Conservation (phyloP, 2,329 filamentous ascomycete species). For the Penicillium sp. region DNA sequence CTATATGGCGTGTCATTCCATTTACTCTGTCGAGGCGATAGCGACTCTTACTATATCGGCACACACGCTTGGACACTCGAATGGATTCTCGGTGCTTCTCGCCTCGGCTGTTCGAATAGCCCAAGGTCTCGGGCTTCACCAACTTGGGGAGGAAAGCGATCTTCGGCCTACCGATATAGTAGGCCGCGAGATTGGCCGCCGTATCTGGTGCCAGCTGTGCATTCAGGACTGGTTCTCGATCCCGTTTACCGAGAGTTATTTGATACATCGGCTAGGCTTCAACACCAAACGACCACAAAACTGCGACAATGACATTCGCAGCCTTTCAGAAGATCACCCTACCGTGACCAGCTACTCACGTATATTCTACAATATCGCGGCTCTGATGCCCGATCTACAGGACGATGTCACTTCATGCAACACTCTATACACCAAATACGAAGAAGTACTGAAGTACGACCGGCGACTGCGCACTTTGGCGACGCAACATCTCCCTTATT, state of each 20-base stretch:
- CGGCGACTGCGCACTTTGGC: conserved; percentile 36
- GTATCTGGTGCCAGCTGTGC: conserved; percentile 41
- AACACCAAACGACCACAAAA: conserved; percentile 34
- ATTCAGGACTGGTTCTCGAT: conserved; percentile 47
- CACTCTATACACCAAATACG: conserved; percentile 41
- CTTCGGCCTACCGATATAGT: conserved; percentile 22
- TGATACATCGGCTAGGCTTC: conserved; percentile 37
- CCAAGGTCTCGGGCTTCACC: conserved; percentile 49
- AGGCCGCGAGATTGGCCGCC: conserved; percentile 36
- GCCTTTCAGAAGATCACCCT: conserved; percentile 35
- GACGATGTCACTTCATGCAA: conserved; percentile 37
- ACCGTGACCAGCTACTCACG: conserved; percentile 36
- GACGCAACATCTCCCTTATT: conserved; percentile 35
- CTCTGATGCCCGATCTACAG: conserved; percentile 38
- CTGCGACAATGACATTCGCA: conserved; percentile 28
- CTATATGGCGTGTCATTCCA: conserved; percentile 45
- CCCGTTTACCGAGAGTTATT: conserved; percentile 41
- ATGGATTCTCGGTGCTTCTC: conserved; percentile 48
- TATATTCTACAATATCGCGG: conserved; percentile 40
- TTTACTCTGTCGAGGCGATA: conserved; percentile 49
- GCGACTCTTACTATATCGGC: conserved; percentile 50
- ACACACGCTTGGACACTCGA: conserved; percentile 50
- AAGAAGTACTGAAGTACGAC: conserved; percentile 43
- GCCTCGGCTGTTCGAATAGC: conserved; percentile 49
- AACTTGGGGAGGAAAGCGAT: conserved; percentile 27